Conservation (phyloP, 306 rosid genomes). For the Cucurbita pepo region DNA sequence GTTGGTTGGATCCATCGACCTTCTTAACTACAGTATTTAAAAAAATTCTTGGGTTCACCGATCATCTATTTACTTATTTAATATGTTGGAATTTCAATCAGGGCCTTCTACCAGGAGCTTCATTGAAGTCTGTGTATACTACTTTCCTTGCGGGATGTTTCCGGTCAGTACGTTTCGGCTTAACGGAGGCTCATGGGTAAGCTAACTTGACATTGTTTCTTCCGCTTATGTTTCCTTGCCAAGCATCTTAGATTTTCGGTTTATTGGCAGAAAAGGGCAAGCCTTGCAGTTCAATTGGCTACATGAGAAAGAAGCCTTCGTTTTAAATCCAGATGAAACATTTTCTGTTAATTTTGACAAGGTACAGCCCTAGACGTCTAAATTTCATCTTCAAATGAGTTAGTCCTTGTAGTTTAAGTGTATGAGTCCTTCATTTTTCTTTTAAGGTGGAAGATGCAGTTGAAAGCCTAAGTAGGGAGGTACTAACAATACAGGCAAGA, state of each 20-base stretch:
- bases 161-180: slow-evolving; percentile 86
- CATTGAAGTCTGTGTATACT: slow-evolving; percentile 70
- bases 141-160: slow-evolving; percentile 94
- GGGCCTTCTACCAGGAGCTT: slow-evolving; percentile 61
- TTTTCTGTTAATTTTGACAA: slow-evolving; percentile 73
- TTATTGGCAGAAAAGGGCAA: slow-evolving; percentile 69
- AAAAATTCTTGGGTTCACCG: background rate
- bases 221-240: slow-evolving; percentile 8
- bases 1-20: background rate
- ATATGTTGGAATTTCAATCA: slow-evolving; percentile 15
- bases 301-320: slow-evolving; percentile 65
- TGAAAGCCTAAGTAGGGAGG: slow-evolving; percentile 73
- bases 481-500: slow-evolving; percentile 80
- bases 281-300: slow-evolving; percentile 96
- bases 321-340: slow-evolving; percentile 35
- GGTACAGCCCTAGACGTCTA: slow-evolving; percentile 24
- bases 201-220: slow-evolving; percentile 12
- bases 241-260: slow-evolving; percentile 12
- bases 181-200: slow-evolving; percentile 92
- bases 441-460: slow-evolving; percentile 67
- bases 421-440: background rate
- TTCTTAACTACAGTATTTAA: background rate
- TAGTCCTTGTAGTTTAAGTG: background rate
- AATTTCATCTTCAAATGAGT: background rate
- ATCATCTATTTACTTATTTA: background rate